Base-by-base conservation (phyloP, 306 rosid genomes). In the Lathyrus sativus region DNA sequence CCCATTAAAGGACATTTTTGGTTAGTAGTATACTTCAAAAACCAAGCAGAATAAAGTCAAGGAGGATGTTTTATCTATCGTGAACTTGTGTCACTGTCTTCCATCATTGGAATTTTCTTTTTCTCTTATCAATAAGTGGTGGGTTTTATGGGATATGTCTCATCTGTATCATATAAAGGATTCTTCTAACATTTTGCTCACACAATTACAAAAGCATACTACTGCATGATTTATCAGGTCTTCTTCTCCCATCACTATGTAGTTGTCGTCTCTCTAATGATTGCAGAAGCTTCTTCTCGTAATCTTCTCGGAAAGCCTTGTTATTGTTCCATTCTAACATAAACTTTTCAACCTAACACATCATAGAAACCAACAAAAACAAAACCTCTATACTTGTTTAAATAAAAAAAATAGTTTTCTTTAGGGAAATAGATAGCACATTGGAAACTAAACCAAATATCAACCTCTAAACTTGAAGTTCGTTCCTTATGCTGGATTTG, bases 291-390 rank as follows among this genome's bases (percentile, higher is more conserved):
- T 72, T 64, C 51, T 54, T 51, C 53, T 63, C 81, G 38, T 76
- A 76, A 43, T 70, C 72, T 41, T 76, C 18, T 70, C 68, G 14
- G n/a, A 76, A 63, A 17, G 14, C 62, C 28, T 53, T 70, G 38
- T 33, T 70, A 9, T 17, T 51, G 53, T 76, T 76, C 80, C 80
- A 76, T 46, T 62, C 55, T 17, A 68, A 42, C 80, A 62, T 61
- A 62, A 76, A 76, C 46, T 53, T 70, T n/a, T 29, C 62, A 65
- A 37, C 81, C 81, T 71, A 48, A 71, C 63, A 44, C 46, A 53
- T 13, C 24, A 41, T 62, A 69, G 3, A 26, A 62, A 61, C 45
- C 19, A 44, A 37, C n/a, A 24, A 1, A 17, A 29, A 15, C 17
- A 15, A 49, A 49, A 3, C 26, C 5, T 3, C 33, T 3, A 29